phyloP scores from a whole-genome alignment of 2,329 filamentous ascomycete species.

The Coniochaeta sp. region DNA sequence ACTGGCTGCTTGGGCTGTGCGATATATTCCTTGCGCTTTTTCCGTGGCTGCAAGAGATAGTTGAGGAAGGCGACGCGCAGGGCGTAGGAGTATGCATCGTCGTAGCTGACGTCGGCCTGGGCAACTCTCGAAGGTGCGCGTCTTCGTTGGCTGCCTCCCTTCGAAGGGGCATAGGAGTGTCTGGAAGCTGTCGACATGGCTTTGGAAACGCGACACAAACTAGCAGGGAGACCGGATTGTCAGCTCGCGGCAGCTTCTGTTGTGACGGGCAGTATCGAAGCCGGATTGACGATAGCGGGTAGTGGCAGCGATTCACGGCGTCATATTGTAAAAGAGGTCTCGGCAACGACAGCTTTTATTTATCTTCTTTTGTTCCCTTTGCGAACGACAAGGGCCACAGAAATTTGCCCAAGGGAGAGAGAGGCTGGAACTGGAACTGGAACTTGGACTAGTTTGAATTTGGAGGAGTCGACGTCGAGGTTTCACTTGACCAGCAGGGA shows the following conservation, averaged over 20 bases:
- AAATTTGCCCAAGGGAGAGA: neutral
- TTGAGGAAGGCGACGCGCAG: conserved; percentile 85
- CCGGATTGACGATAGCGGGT: neutral
- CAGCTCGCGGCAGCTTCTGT: neutral
- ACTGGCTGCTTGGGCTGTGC: conserved; percentile 54
- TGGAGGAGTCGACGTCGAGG: neutral
- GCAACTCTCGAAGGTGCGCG: conserved; percentile 39
- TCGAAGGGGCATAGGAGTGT: conserved; percentile 31
- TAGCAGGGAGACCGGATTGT: neutral
- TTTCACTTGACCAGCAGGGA: neutral
- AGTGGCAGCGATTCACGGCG: neutral
- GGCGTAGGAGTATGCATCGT: conserved; percentile 87
- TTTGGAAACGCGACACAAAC: neutral
- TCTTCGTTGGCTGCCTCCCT: conserved; percentile 23
- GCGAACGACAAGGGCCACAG: neutral
- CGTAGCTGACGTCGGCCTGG: conserved; percentile 46
- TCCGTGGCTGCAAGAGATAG: conserved; percentile 85
- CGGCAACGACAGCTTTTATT: neutral
- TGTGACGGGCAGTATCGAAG: neutral
- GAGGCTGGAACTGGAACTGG: neutral
- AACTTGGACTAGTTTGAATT: neutral
- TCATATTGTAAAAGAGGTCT: neutral
- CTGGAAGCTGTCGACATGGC: conserved; percentile 45
- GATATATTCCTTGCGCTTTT: conserved; percentile 84
- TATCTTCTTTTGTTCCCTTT: neutral